These are phyloP conservation scores for Fomitopsis pulvina DNA, from an alignment of 768 basidiomycete genomes.

Conservation along the genomic window DNA sequence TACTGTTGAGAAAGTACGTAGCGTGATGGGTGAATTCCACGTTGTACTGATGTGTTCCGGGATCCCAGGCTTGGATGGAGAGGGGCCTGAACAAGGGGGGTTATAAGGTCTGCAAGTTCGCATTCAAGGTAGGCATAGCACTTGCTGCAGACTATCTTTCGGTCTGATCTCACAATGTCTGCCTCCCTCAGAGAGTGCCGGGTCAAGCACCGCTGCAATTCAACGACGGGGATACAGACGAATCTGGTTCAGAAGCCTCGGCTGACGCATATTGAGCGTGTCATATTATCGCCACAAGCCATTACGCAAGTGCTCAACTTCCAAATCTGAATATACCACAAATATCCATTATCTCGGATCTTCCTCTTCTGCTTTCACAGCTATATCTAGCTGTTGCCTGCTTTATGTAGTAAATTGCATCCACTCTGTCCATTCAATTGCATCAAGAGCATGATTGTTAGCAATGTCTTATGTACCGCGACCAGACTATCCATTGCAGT, in stretches of 20 bases:
- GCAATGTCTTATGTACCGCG: too few species aligned
- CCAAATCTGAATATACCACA: too few species aligned
- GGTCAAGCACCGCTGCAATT: conserved; percentile 47
- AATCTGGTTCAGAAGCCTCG: not conserved
- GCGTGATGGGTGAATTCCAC: not conserved
- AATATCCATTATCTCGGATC: too few species aligned
- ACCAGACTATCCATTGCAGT: too few species aligned
- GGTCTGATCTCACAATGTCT: too few species aligned
- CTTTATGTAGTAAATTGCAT: too few species aligned
- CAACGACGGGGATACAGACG: conserved; percentile 16
- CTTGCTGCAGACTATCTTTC: not conserved
- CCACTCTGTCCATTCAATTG: too few species aligned
- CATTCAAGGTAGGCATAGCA: conserved; percentile 65
- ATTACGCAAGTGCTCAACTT: too few species aligned
- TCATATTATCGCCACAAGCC: too few species aligned
- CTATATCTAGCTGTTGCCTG: too few species aligned
- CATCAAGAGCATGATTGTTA: too few species aligned
- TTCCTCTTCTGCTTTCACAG: too few species aligned
- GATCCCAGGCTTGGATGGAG: conserved; percentile 63
- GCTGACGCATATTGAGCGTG: not conserved
- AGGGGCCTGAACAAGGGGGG: conserved; percentile 62
- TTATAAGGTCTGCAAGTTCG: conserved; percentile 78
- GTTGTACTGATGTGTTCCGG: not conserved
- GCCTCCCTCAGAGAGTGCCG: conserved; percentile 53
- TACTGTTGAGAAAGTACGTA: conserved; percentile 57